Base-by-base conservation (phyloP, 1,284 basidiomycete genomes). In the Moesziomyces parantarcticus region DNA sequence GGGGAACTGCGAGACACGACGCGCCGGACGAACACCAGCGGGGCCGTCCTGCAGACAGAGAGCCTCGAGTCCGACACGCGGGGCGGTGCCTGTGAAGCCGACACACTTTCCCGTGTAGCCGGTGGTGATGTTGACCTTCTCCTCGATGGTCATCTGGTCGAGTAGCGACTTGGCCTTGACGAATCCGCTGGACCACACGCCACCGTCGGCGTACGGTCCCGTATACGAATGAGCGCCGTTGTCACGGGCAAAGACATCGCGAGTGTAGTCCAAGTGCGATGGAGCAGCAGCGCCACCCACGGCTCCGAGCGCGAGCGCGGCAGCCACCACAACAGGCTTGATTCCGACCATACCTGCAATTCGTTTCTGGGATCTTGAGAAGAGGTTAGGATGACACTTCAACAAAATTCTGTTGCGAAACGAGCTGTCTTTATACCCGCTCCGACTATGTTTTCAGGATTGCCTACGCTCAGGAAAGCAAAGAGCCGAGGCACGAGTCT, bases 61-160 rank as follows among this genome's bases (percentile, higher is more conserved):
- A 0, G 90, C 90, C 1, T 87, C 86, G 83, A 90, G 92, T 25
- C 86, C 86, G 55, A 89, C 88, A 1, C 87, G 86, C 0, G 88
- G 85, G 41, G 92, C 87, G 7, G 69, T 61, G 29, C 64, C 76
- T 0, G 60, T 79, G 54, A 76, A 73, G 23, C 77, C 77, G 5
- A 73, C 75, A 42, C 75, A 78, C 32, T 57, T 49, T 11, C 76
- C 75, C 18, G 52, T 58, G 51, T 57, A 53, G 25, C 77, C 86
- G 7, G 86, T 86, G 2, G 84, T 84, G 34, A 87, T 59, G 45
- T 80, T 74, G 65, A 86, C 85, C 59, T 86, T 86, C 56, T 87
- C 86, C 53, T 86, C 84, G 21, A 85, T 34, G 5, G 84, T 84
- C 81, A 86, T 84, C 46, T 80, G 66, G 9, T 70, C 50, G n/a